These are phyloP conservation scores for Kockovaella imperatae DNA, from an alignment of 768 basidiomycete species.

Conservation along the genomic window DNA sequence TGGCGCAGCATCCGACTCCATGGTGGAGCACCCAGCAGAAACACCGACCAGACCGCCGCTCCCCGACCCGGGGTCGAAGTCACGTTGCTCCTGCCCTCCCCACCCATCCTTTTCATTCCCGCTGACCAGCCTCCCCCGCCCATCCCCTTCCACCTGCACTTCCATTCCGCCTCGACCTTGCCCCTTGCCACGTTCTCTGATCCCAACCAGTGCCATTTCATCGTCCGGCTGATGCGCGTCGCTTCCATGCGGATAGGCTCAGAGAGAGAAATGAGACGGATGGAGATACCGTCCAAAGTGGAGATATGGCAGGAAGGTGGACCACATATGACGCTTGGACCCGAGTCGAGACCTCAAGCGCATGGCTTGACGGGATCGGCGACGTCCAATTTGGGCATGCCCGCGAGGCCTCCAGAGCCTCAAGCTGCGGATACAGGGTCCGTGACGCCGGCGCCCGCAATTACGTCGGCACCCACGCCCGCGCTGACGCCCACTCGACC, in stretches of 20 bases:
- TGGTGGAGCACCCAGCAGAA: constrained; percentile 21
- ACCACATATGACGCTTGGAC: constrained; percentile 13
- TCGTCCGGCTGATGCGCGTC: constrained; percentile 29
- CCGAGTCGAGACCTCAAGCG: background rate
- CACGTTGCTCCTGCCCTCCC: constrained; percentile 33
- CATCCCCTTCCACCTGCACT: constrained; percentile 38
- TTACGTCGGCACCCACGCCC: background rate
- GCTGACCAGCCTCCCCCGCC: constrained; percentile 11
- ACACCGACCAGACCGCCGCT: background rate
- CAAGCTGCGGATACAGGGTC: too few species aligned
- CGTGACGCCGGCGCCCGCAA: background rate
- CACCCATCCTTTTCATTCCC: constrained; percentile 32
- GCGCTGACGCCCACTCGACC: background rate
- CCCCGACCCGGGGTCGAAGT: constrained; percentile 21
- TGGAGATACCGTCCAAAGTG: constrained; percentile 28
- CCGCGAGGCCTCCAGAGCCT: too few species aligned
- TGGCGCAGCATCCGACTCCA: constrained; percentile 31
- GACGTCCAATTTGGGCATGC: background rate
- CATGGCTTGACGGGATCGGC: background rate
- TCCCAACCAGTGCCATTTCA: constrained; percentile 22
- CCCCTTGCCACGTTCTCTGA: constrained; percentile 29
- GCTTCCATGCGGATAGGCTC: constrained; percentile 27
- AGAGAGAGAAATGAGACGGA: constrained; percentile 30
- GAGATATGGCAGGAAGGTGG: constrained; percentile 37
- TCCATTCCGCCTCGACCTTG: constrained; percentile 22